A percentile compares a stretch with the other conserved stretches of the same genome.
These are phyloP conservation scores for Akanthomyces uredinophilus DNA, from an alignment of 2,329 filamentous ascomycete genomes.

Conservation along the genomic window DNA sequence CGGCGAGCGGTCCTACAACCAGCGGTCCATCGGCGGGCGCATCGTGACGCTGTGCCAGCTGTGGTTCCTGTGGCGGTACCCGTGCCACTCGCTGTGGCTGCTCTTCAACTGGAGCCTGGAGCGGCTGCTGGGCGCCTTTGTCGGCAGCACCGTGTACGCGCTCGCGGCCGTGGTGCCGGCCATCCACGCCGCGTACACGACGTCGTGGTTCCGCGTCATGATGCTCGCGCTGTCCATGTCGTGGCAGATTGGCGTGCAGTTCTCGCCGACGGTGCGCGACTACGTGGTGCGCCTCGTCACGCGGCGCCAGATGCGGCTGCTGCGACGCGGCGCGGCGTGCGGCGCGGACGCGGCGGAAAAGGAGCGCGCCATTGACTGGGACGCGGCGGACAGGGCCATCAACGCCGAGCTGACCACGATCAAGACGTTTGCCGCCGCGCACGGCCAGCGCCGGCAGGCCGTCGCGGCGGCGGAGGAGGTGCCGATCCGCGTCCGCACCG, in stretches of 20 bases:
- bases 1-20: conserved; percentile 20
- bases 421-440: conserved; percentile 2
- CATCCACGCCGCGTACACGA: conserved; percentile 15
- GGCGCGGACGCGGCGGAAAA: not conserved
- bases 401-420: conserved; percentile 14
- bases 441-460: not conserved
- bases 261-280: conserved; percentile 17
- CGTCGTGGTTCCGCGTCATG: conserved; percentile 20
- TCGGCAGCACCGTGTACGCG: conserved; percentile 20
- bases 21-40: conserved; percentile 20
- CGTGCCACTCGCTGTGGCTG: conserved; percentile 18
- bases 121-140: conserved; percentile 18
- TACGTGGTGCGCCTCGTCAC: conserved; percentile 16
- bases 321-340: conserved; percentile 1
- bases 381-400: conserved; percentile 14
- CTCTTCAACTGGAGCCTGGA: conserved; percentile 22
- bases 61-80: conserved; percentile 18
- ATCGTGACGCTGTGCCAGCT: conserved; percentile 19
- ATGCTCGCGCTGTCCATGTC: conserved; percentile 19
- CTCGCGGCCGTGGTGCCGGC: conserved; percentile 18
- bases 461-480: conserved; percentile 13
- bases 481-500: conserved; percentile 16
- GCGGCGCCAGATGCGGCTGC: conserved; percentile 15
- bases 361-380: conserved; percentile 15
- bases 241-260: conserved; percentile 20